Percentiles rank a stretch among this genome's conserved stretches.
Evolutionary conservation across 2,329 filamentous ascomycete species (phyloP).

Genomic region (Sporothrix humicola): DNA sequence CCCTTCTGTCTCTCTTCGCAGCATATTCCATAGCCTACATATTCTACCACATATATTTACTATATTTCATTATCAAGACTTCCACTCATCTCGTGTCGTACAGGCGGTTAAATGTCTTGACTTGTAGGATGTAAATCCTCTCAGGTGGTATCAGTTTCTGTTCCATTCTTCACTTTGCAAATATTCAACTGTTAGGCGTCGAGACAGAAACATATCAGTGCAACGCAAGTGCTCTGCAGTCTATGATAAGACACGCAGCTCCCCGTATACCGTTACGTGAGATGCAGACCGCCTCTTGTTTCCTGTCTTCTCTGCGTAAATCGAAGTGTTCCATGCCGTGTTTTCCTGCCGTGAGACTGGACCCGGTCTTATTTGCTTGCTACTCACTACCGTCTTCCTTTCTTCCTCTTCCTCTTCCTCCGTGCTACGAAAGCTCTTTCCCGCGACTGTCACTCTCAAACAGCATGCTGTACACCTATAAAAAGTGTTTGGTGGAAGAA

Average conservation of each 20-base stretch:
- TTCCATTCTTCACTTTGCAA: background rate
- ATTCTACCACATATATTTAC: background rate
- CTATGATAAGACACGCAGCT: background rate
- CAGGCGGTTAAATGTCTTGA: background rate
- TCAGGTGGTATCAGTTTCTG: background rate
- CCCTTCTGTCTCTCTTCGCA: background rate
- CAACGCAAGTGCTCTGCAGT: background rate
- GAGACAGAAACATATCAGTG: no score
- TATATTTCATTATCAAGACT: background rate
- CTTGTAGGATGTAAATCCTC: background rate
- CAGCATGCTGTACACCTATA: background rate
- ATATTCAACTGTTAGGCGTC: no score
- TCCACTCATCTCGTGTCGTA: background rate
- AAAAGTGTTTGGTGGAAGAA: background rate
- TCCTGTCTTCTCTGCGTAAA: background rate
- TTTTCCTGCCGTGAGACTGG: background rate
- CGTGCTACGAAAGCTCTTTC: background rate
- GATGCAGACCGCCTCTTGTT: slow-evolving; percentile 4
- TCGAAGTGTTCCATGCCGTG: slow-evolving; percentile 9
- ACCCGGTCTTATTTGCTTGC: background rate
- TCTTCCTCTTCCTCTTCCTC: background rate
- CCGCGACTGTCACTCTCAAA: background rate
- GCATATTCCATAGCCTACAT: slow-evolving; percentile 28
- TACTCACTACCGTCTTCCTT: background rate
- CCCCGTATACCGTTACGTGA: background rate